Conservation (phyloP, 192 early-diverging fungal species). For the Coemansia sp. region DNA sequence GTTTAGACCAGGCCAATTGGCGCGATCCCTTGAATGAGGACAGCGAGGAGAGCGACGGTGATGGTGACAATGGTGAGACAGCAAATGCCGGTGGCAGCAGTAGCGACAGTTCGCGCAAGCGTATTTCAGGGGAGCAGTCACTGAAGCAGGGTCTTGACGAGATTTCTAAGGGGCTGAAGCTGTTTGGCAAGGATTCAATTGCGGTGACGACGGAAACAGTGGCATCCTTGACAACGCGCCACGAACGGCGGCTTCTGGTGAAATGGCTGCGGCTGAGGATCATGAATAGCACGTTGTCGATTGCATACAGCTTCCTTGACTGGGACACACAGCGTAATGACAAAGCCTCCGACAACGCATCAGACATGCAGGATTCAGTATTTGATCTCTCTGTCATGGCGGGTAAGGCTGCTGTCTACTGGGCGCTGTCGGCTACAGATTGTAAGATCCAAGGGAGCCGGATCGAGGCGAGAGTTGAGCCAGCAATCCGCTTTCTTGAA, state of each 20-base stretch:
- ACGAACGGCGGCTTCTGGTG: slow-evolving; percentile 19
- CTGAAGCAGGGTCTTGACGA: slow-evolving; percentile 26
- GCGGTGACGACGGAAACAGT: slow-evolving; percentile 10
- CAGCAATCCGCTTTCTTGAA: slow-evolving; percentile 38
- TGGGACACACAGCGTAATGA: slow-evolving; percentile 10
- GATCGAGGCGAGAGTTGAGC: slow-evolving; percentile 35
- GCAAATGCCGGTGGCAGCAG: neutral
- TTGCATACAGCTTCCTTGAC: slow-evolving; percentile 11
- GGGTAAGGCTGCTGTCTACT: slow-evolving; percentile 53
- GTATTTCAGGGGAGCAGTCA: slow-evolving; percentile 10
- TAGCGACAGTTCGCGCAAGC: neutral
- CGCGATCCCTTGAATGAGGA: slow-evolving; percentile 17
- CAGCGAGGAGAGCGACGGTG: slow-evolving; percentile 19
- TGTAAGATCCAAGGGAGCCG: slow-evolving; percentile 39
- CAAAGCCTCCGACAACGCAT: neutral
- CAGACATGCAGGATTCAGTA: neutral
- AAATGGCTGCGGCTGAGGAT: slow-evolving; percentile 13
- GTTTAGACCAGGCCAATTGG: slow-evolving; percentile 36
- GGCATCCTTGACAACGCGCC: slow-evolving; percentile 12
- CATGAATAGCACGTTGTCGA: slow-evolving; percentile 17
- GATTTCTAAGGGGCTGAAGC: slow-evolving; percentile 8
- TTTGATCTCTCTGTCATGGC: slow-evolving; percentile 6
- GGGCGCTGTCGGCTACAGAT: slow-evolving; percentile 58
- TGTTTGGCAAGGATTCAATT: neutral
- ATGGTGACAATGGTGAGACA: neutral